Conservation (phyloP, 192 early-diverging fungal genomes). For the Backusella parvicylindrica region DNA sequence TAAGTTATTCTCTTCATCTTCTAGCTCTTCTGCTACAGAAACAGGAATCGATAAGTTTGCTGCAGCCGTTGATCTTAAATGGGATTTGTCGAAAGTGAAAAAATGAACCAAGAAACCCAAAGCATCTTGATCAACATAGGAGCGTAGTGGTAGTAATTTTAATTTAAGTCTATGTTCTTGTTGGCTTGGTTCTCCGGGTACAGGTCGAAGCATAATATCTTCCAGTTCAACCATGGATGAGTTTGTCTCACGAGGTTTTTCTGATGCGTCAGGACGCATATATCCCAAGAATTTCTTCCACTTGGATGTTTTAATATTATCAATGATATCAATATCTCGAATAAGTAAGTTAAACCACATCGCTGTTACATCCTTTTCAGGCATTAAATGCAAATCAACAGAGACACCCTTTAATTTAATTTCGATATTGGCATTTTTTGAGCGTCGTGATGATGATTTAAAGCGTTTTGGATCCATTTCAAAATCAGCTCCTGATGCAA, state of each 20-base stretch:
- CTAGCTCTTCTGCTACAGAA: constrained; percentile 3
- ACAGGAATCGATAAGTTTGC: constrained; percentile 6
- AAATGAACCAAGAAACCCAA: constrained; percentile 78
- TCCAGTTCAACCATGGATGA: constrained; percentile 66
- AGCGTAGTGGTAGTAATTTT: constrained; percentile 72
- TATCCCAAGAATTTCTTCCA: constrained; percentile 80
- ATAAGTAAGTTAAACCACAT: constrained; percentile 48
- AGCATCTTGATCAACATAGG: constrained; percentile 94
- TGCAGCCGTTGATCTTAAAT: constrained; percentile 13
- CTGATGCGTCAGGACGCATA: constrained; percentile 51
- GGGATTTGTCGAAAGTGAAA: constrained; percentile 56
- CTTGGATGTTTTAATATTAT: constrained; percentile 66
- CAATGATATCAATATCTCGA: constrained; percentile 70
- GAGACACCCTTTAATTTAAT: constrained; percentile 49
- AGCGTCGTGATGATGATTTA: constrained; percentile 14
- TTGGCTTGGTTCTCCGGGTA: constrained; percentile 44
- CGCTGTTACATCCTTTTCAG: constrained; percentile 39
- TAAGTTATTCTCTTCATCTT: constrained; percentile 8
- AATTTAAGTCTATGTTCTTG: constrained; percentile 60
- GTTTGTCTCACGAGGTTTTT: constrained; percentile 53
- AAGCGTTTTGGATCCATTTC: constrained; percentile 14
- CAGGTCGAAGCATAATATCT: constrained; percentile 55
- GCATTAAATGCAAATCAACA: constrained; percentile 53
- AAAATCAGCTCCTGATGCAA: background rate
- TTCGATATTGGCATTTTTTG: constrained; percentile 49